Evolutionary conservation across 2,329 filamentous ascomycete species (phyloP).

Genomic region (Sporothrix mexicana): DNA sequence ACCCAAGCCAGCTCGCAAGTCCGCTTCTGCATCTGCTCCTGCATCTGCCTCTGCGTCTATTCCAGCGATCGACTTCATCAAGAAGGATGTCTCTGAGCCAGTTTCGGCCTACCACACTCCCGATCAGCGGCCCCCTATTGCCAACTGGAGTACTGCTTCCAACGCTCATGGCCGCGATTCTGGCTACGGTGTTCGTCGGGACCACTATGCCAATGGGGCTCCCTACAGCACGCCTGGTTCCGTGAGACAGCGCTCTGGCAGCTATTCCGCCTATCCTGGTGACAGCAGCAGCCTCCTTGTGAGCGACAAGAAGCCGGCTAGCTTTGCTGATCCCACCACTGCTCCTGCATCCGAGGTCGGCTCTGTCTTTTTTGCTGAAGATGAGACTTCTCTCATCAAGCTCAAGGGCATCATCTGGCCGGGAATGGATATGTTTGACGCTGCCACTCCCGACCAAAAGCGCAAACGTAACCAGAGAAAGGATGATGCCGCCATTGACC

Average conservation of each 20-base stretch:
- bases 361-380: constrained; percentile 38
- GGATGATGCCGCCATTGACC: constrained; percentile 70
- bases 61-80: constrained; percentile 18
- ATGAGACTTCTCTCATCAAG: constrained; percentile 42
- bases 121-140: constrained; percentile 26
- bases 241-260: constrained; percentile 35
- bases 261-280: constrained; percentile 30
- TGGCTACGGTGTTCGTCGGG: not conserved
- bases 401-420: constrained; percentile 77
- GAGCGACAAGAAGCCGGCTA: constrained; percentile 35
- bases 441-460: constrained; percentile 74
- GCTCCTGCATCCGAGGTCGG: constrained; percentile 40
- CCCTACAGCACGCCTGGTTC: constrained; percentile 39
- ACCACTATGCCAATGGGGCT: constrained; percentile 34
- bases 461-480: constrained; percentile 81
- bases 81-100: not conserved
- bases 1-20: no score
- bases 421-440: constrained; percentile 82
- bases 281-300: not conserved
- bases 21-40: no score
- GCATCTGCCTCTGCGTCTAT: no score
- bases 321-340: constrained; percentile 41
- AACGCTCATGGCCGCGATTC: not conserved
- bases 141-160: constrained; percentile 38
- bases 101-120: constrained; percentile 27